phyloP scores from a whole-genome alignment of 2,329 filamentous ascomycete species.

The Rhynchosporium secalis region DNA sequence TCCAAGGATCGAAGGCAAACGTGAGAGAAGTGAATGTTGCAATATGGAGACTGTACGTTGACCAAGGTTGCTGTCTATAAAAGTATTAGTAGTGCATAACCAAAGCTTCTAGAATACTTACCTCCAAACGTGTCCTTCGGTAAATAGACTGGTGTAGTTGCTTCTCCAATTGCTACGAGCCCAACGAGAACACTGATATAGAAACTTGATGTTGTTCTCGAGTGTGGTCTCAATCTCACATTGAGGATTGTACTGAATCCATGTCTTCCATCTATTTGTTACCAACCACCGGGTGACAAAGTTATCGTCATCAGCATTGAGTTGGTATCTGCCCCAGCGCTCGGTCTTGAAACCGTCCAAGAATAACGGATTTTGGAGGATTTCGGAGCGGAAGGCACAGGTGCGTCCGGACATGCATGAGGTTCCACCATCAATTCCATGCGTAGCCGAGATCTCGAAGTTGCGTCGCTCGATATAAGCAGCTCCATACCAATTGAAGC shows the following conservation, averaged over 20 bases:
- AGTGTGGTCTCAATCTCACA: constrained; percentile 92
- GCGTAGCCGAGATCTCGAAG: constrained; percentile 94
- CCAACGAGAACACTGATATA: constrained; percentile 93
- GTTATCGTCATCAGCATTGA: constrained; percentile 97
- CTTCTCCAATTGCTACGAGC: constrained; percentile 97
- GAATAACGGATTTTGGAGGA: constrained; percentile 82
- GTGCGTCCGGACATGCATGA: constrained; percentile 95
- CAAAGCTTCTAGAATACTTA: constrained; percentile 51
- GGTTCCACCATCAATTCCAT: constrained; percentile 92
- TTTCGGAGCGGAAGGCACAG: constrained; percentile 86
- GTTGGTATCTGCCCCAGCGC: constrained; percentile 82
- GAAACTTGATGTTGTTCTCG: constrained; percentile 83
- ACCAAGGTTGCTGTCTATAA: constrained; percentile 83
- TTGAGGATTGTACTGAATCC: constrained; percentile 89
- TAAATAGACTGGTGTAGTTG: constrained; percentile 87
- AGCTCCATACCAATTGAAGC: constrained; percentile 88
- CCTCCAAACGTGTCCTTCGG: constrained; percentile 82
- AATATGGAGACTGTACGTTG: constrained; percentile 87
- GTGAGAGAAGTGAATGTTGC: constrained; percentile 91
- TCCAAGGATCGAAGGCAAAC: constrained; percentile 72
- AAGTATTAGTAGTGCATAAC: constrained; percentile 23
- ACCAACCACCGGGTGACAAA: constrained; percentile 97
- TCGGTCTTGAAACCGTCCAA: constrained; percentile 88
- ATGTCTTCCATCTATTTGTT: constrained; percentile 87
- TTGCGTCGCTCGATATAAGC: constrained; percentile 92